These are phyloP conservation scores for Aspergillus uvarum DNA, from an alignment of 2,329 filamentous ascomycete species.

Conservation along the genomic window DNA sequence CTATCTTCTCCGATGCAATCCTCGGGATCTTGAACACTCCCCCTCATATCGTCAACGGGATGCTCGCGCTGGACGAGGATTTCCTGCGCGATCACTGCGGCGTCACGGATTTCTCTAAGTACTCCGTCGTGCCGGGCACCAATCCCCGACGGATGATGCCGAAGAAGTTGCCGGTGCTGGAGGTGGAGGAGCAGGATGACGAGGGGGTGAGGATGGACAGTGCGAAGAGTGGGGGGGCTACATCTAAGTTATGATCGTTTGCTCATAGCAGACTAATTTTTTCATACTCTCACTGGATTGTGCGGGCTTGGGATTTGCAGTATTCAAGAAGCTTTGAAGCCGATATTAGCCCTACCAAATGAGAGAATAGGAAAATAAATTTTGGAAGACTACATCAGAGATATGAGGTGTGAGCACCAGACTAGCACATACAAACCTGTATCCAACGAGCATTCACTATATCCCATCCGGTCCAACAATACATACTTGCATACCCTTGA, in stretches of 20 bases:
- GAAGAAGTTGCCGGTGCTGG: constrained; percentile 63
- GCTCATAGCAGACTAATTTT: too few relatives aligned
- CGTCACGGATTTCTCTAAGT: constrained; percentile 69
- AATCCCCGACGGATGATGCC: constrained; percentile 78
- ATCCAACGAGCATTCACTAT: not conserved
- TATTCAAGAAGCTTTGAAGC: too few relatives aligned
- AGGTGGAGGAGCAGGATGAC: constrained; percentile 75
- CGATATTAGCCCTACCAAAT: too few relatives aligned
- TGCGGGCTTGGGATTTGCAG: too few relatives aligned
- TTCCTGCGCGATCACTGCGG: constrained; percentile 66
- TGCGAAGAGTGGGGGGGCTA: constrained; percentile 35
- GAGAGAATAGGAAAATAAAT: too few relatives aligned
- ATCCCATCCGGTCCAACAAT: too few relatives aligned
- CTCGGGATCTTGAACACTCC: constrained; percentile 67
- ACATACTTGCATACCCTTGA: too few relatives aligned
- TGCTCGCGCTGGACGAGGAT: constrained; percentile 75
- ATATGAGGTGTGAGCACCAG: too few relatives aligned
- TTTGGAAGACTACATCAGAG: too few relatives aligned
- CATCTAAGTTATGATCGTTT: constrained; percentile 25
- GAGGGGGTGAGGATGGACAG: constrained; percentile 74
- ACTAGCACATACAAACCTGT: too few relatives aligned
- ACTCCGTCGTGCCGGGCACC: constrained; percentile 65
- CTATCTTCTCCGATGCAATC: constrained; percentile 78
- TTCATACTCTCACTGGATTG: too few relatives aligned
- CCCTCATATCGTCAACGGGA: constrained; percentile 64